Evolutionary conservation across 495 filamentous ascomycete species (phyloP).

Genomic region (Neurospora sp.): DNA sequence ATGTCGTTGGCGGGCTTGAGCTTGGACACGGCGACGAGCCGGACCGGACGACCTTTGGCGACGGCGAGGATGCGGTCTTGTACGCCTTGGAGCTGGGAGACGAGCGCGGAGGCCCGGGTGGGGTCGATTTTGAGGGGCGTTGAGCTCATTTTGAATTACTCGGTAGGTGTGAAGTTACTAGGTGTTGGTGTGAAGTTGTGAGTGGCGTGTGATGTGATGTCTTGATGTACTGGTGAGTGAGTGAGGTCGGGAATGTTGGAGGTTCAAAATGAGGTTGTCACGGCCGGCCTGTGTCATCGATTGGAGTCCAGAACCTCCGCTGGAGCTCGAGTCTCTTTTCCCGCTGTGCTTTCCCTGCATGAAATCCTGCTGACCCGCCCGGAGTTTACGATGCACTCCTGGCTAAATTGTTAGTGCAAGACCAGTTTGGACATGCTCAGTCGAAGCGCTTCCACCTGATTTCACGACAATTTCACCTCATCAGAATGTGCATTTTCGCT

Average conservation of each 20-base stretch:
- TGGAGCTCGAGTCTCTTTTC: neutral
- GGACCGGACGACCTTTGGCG: conserved; percentile 43
- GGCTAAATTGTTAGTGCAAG: neutral
- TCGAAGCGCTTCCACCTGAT: no score
- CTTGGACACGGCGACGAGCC: conserved; percentile 89
- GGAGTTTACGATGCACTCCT: neutral
- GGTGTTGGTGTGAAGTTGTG: neutral
- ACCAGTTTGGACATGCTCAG: neutral
- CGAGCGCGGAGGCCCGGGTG: conserved; percentile 36
- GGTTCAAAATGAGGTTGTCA: neutral
- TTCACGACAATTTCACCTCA: no score
- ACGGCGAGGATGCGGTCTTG: conserved; percentile 32
- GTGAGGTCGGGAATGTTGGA: neutral
- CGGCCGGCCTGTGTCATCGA: neutral
- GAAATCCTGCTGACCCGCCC: neutral
- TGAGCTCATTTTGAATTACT: neutral
- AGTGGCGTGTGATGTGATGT: neutral
- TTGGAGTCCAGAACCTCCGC: neutral
- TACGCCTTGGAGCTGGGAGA: conserved; percentile 37
- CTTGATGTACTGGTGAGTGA: neutral
- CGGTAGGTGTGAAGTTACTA: neutral
- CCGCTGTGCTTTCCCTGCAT: neutral
- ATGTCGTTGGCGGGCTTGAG: conserved; percentile 85
- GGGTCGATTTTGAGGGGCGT: conserved; percentile 37
- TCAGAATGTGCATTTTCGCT: no score